Evolutionary conservation across 2,329 filamentous ascomycete genomes (phyloP).

Genomic region (Aspergillus sp.): DNA sequence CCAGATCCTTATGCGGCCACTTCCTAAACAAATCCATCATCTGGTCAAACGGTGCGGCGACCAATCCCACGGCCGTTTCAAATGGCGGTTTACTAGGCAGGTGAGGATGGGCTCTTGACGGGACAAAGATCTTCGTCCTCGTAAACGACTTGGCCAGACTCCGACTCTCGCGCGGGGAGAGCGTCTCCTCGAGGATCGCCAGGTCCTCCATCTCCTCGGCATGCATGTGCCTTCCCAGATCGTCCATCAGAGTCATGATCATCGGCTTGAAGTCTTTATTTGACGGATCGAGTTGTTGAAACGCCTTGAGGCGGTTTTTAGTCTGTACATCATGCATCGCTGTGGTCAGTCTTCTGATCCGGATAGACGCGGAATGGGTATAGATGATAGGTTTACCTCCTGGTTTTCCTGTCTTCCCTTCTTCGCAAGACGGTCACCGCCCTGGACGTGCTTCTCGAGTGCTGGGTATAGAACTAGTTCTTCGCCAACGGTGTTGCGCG

Average conservation of each 20-base stretch:
- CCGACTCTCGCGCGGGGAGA: conserved; percentile 35
- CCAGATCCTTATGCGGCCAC: conserved; percentile 1
- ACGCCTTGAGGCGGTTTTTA: conserved; percentile 49
- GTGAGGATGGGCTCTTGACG: conserved; percentile 51
- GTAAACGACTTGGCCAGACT: conserved; percentile 45
- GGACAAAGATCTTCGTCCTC: conserved; percentile 54
- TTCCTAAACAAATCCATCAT: conserved; percentile 31
- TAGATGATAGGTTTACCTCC: background rate
- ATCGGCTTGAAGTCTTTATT: conserved; percentile 43
- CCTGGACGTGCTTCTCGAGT: conserved; percentile 49
- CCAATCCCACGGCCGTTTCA: conserved; percentile 54
- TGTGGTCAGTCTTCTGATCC: background rate
- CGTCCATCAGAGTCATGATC: conserved; percentile 43
- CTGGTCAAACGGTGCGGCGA: conserved; percentile 57
- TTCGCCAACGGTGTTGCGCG: conserved; percentile 50
- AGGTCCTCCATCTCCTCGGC: conserved; percentile 53
- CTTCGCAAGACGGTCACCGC: conserved; percentile 45
- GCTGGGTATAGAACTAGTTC: conserved; percentile 55
- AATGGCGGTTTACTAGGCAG: conserved; percentile 54
- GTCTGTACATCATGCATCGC: conserved; percentile 39
- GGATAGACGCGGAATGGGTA: too few relatives aligned
- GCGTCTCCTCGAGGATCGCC: conserved; percentile 45
- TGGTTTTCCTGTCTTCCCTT: conserved; percentile 50
- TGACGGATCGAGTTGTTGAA: conserved; percentile 45
- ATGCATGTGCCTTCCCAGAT: conserved; percentile 48